Base-by-base conservation (phyloP, 2,329 filamentous ascomycete genomes). In the Aureobasidium sp. region DNA sequence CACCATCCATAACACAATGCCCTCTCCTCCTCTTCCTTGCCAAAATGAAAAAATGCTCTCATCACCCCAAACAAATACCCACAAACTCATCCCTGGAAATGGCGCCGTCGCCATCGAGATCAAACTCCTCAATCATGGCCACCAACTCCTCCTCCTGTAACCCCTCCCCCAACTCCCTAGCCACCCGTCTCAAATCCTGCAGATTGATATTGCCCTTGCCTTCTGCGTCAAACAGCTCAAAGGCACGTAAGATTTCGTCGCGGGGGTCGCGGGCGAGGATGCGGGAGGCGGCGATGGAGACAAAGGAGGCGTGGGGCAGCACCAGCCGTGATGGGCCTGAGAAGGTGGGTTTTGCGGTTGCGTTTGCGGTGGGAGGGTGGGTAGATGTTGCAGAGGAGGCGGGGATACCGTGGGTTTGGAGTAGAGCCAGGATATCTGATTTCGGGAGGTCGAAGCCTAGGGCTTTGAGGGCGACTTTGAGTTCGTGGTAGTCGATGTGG, bases 101-200 rank as follows among this genome's bases (percentile, higher is more conserved):
- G 62, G 82, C 91, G 12, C 92, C 92, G 68, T 96, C 95, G 1
- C 91, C 93, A 71, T 96, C 90, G 66, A 97, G 82, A 78, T 99
- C 94, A 78, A 97, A 95, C 76, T 97, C 93, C 71, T 97, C 91
- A 77, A 99, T 94, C 94, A 99, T 99, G 66, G 91, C 91, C 68
- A 85, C 82, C 65, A 99, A 81, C 74, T 99, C 94, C 70, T 95
- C 89, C 71, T 99, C 93, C 68, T 94, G 90, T 68, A 99, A 81
- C 14, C 90, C 91, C 75, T 97, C 93, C 8, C 94, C 94, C 66
- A 99, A 80, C 74, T 97, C 94, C 69, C 91, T 84, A 63, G 93
- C 91, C 29, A 97, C 90, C 62, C 91, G 82, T 65, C 91, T 82
- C 76, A 99, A 78, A 77, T 97, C 94, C 64, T 94, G 89, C 52